Conservation (phyloP, 176 grass and related monocot species). For the Dendrocalamus sinicus region DNA sequence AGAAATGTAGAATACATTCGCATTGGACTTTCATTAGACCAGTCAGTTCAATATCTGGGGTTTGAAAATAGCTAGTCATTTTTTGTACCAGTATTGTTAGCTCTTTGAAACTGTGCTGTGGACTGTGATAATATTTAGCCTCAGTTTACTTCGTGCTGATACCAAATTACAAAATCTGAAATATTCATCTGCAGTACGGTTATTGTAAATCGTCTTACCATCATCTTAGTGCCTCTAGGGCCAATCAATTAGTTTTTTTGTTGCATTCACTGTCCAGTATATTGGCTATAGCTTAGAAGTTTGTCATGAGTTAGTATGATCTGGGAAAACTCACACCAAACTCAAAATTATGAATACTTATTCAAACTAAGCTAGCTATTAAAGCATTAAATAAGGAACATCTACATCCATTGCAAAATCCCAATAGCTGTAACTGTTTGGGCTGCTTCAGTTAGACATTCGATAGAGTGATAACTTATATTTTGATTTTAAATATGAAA, state of each 20-base stretch:
- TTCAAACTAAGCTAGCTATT: slow-evolving; percentile 16
- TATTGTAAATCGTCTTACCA: neutral
- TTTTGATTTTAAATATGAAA: neutral
- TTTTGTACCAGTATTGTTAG: slow-evolving; percentile 10
- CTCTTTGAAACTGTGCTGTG: neutral
- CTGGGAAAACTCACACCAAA: neutral
- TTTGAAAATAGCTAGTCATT: slow-evolving; percentile 15
- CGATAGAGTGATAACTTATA: neutral
- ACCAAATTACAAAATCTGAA: slow-evolving; percentile 10
- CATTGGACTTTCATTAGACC: neutral
- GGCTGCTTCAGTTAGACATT: slow-evolving; percentile 8
- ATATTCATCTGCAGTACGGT: neutral
- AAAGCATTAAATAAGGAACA: slow-evolving; percentile 14
- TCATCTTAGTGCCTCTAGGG: neutral
- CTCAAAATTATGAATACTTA: neutral
- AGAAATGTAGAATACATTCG: neutral
- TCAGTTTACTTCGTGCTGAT: slow-evolving; percentile 3
- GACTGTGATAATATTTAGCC: slow-evolving; percentile 5
- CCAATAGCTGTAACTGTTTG: neutral
- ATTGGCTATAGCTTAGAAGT: neutral
- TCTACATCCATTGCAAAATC: neutral
- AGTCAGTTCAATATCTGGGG: neutral
- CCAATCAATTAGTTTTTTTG: neutral
- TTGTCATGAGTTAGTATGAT: neutral
- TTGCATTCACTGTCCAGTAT: neutral